These are phyloP conservation scores for Aspergillus brasiliensis DNA, from an alignment of 2,329 filamentous ascomycete species.

Conservation along the genomic window DNA sequence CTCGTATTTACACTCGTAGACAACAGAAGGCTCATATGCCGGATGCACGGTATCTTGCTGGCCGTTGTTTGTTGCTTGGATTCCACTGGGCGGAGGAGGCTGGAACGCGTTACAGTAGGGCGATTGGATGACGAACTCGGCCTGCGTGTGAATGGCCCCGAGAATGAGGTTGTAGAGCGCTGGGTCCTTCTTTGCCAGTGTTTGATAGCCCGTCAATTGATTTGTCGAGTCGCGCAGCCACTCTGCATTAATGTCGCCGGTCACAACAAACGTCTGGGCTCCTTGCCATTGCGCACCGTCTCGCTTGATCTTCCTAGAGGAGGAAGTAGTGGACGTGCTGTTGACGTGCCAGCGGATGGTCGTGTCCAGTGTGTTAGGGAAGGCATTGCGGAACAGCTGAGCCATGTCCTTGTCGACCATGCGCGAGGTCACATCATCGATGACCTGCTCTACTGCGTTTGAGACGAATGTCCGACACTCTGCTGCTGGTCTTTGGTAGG, in stretches of 20 bases:
- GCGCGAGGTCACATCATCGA: slow-evolving; percentile 74
- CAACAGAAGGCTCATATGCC: slow-evolving; percentile 75
- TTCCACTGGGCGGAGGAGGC: slow-evolving; percentile 79
- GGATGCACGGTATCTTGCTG: slow-evolving; percentile 86
- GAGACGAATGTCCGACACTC: slow-evolving; percentile 90
- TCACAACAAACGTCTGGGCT: slow-evolving; percentile 89
- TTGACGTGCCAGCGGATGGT: slow-evolving; percentile 85
- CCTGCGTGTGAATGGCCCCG: slow-evolving; percentile 93
- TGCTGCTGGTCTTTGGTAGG: slow-evolving; percentile 79
- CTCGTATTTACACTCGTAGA: slow-evolving; percentile 99
- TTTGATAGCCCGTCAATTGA: slow-evolving; percentile 87
- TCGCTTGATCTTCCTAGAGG: slow-evolving; percentile 37
- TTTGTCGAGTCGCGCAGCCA: slow-evolving; percentile 94
- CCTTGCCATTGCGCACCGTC: slow-evolving; percentile 74
- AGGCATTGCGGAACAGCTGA: slow-evolving; percentile 91
- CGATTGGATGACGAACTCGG: slow-evolving; percentile 89
- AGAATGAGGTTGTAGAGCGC: slow-evolving; percentile 77
- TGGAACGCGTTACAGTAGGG: slow-evolving; percentile 99
- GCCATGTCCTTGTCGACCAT: slow-evolving; percentile 87
- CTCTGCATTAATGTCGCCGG: slow-evolving; percentile 88
- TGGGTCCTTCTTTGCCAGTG: slow-evolving; percentile 77
- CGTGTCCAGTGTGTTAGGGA: slow-evolving; percentile 87
- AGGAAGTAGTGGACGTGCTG: slow-evolving; percentile 40
- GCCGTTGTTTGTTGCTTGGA: slow-evolving; percentile 72
- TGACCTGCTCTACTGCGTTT: slow-evolving; percentile 82